phyloP scores from a whole-genome alignment of 257 asterid genomes.

The Capsicum baccatum region DNA sequence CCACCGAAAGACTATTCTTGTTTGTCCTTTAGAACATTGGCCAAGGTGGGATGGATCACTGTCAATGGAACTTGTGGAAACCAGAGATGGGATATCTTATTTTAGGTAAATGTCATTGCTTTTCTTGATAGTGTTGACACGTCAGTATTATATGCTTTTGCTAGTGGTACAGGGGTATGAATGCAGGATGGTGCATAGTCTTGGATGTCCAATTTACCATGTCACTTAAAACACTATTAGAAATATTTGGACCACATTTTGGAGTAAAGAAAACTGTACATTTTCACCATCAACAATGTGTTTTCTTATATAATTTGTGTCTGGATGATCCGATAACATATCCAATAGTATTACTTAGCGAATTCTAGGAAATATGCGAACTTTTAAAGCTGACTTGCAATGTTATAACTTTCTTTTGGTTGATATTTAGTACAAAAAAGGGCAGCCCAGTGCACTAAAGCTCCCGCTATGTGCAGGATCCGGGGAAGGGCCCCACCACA shows the following conservation, averaged over 20 bases:
- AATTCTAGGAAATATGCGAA: constrained; percentile 2
- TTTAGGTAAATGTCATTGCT: constrained; percentile 58
- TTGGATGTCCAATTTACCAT: neutral
- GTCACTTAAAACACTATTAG: constrained; percentile 19
- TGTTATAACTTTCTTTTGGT: neutral
- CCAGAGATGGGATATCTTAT: constrained; percentile 63
- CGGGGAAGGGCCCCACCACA: too few relatives aligned
- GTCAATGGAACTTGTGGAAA: constrained; percentile 82
- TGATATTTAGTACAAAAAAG: neutral
- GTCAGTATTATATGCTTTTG: neutral
- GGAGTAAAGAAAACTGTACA: neutral
- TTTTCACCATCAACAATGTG: constrained; percentile 3
- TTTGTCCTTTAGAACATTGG: constrained; percentile 92
- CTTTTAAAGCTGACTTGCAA: neutral
- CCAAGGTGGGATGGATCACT: constrained; percentile 96
- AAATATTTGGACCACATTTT: neutral
- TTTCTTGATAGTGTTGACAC: constrained; percentile 21
- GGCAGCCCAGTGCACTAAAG: too few relatives aligned
- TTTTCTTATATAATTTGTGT: neutral
- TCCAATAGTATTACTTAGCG: neutral
- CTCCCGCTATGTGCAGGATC: too few relatives aligned
- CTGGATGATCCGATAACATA: constrained; percentile 3
- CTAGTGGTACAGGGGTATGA: neutral
- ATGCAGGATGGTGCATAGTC: neutral
- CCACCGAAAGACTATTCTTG: constrained; percentile 75